phyloP scores from a whole-genome alignment of 2,329 filamentous ascomycete genomes.

The Penicillium freii region DNA sequence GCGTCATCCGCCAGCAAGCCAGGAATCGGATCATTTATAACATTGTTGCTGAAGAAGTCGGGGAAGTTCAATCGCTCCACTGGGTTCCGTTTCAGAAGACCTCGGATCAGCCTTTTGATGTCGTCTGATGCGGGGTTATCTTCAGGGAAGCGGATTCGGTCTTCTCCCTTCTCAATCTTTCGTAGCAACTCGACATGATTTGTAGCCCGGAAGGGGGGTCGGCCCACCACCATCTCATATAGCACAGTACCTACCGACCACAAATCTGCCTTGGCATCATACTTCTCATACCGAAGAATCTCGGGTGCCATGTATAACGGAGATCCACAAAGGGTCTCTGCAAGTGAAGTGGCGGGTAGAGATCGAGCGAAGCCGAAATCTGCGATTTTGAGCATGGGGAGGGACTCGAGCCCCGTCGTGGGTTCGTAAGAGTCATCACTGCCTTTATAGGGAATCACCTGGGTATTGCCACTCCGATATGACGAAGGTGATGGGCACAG shows the following conservation, averaged over 20 bases:
- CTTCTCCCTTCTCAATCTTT: constrained; percentile 86
- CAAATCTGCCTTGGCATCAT: constrained; percentile 92
- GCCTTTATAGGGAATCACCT: constrained; percentile 69
- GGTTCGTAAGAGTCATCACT: constrained; percentile 80
- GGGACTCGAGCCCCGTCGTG: constrained; percentile 72
- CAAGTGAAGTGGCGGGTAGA: constrained; percentile 83
- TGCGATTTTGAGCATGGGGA: constrained; percentile 96
- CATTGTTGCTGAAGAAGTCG: constrained; percentile 74
- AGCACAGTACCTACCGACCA: constrained; percentile 97
- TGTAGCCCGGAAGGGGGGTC: constrained; percentile 83
- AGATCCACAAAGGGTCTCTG: constrained; percentile 93
- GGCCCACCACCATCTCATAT: constrained; percentile 91
- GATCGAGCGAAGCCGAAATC: constrained; percentile 98
- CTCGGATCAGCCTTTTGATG: constrained; percentile 77
- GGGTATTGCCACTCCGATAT: constrained; percentile 62
- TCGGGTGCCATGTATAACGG: constrained; percentile 98
- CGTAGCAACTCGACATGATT: constrained; percentile 93
- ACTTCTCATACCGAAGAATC: constrained; percentile 94
- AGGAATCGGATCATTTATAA: constrained; percentile 74
- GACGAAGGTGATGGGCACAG: constrained; percentile 75
- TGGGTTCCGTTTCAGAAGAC: constrained; percentile 79
- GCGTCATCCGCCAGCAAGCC: constrained; percentile 74
- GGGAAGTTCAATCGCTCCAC: constrained; percentile 82
- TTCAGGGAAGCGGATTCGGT: constrained; percentile 77
- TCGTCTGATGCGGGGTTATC: constrained; percentile 69